Evolutionary conservation across 495 filamentous ascomycete species (phyloP), one percentile per base, ranked within the genome.

Genomic region (Aspergillus sclerotioniger): DNA sequence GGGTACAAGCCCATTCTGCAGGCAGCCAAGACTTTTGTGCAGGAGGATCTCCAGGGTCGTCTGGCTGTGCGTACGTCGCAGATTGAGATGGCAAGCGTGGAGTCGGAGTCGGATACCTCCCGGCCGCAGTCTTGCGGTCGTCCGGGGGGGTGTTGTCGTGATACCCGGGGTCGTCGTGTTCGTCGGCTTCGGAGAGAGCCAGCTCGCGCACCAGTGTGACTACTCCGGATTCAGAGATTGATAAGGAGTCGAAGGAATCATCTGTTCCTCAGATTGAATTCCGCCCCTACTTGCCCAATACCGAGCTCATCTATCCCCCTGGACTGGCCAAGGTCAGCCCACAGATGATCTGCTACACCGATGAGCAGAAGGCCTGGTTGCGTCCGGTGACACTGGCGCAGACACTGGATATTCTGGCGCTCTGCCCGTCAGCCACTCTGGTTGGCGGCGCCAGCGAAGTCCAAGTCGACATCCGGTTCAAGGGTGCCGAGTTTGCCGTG

Each of bases 381-480:
- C 81, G 94, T 10, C 94, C 94, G 2, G 88, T 88, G 21, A 95
- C 88, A 0, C 62, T 98, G 10, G 79, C 90, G 16, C 90, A 98
- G 65, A 76, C 97, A 16, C 77, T 98, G 15, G 85, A 96, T 58
- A 94, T 98, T 68, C 96, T 96, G 73, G 83, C 76, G 58, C 84
- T 82, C 0, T 87, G 90, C 57, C 94, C 92, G 0, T 84, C 85
- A 1, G 90, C 92, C 3, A 97, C 96, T 69, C 82, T 98, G 56
- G 94, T 98, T 58, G 92, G 91, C 17, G 94, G 94, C 46, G 94
- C 90, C 66, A 95, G 90, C 3, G 94, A 98, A 71, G 97, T 93
- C 0, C 94, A 97, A 69, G 96, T 98, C 52, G 94, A 98, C 70
- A 87, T 96, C 72, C 96, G 96, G 67, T 97, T 98, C 81, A 97